These are phyloP conservation scores for Solanum dulcamara DNA, from an alignment of 257 asterid species.

Conservation along the genomic window DNA sequence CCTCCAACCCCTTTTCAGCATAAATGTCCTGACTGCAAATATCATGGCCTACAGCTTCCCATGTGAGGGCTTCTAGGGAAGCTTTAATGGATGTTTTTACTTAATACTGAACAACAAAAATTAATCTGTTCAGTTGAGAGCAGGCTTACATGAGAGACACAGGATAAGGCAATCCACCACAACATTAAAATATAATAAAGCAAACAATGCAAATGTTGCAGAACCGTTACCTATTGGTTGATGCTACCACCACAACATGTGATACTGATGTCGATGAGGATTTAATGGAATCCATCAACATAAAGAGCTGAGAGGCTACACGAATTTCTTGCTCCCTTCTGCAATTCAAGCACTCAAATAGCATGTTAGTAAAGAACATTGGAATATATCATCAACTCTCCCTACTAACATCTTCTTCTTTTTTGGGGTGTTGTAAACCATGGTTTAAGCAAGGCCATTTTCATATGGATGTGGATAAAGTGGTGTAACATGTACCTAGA, in stretches of 20 bases:
- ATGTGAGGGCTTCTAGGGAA: not conserved
- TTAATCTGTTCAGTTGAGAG: not conserved
- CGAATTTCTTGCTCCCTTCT: conserved; percentile 86
- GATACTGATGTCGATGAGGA: conserved; percentile 32
- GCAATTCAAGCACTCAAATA: conserved; percentile 15
- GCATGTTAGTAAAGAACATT: not conserved
- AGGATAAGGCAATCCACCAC: not conserved
- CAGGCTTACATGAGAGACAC: not conserved
- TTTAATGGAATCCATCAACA: conserved; percentile 77
- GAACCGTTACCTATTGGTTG: conserved; percentile 67
- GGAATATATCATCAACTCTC: not conserved
- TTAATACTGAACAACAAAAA: not conserved
- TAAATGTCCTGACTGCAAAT: not conserved
- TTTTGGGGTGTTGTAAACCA: not conserved
- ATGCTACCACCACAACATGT: conserved; percentile 83
- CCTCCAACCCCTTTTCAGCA: not conserved
- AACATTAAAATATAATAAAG: not conserved
- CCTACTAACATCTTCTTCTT: not conserved
- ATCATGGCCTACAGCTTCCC: not conserved
- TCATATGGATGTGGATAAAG: not conserved
- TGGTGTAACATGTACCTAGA: conserved; percentile 43
- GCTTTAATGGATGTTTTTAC: not conserved
- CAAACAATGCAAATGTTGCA: not conserved
- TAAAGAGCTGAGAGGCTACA: conserved; percentile 70
- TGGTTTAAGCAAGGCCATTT: not conserved